Evolutionary conservation across 1,284 basidiomycete species (phyloP).

Genomic region (Trichosporon coremiiforme): DNA sequence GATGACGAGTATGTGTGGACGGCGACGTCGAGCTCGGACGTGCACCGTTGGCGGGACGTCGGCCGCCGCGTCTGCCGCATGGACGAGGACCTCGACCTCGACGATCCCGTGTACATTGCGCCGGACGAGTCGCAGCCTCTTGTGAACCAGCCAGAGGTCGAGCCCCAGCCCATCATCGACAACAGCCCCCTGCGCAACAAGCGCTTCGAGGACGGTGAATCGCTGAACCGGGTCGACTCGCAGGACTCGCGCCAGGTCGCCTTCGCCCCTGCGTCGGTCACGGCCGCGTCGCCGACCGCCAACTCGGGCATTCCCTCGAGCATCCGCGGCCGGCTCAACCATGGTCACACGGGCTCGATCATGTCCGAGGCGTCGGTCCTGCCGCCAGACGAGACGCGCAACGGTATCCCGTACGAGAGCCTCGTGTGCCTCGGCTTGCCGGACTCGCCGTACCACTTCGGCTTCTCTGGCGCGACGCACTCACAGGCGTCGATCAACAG

Average conservation of each 20-base stretch:
- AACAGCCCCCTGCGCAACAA: conserved; percentile 33
- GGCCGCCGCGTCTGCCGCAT: conserved; percentile 59
- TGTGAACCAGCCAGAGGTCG: conserved; percentile 27
- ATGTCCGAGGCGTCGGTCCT: conserved; percentile 38
- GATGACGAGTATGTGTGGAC: conserved; percentile 91
- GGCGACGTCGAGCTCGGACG: conserved; percentile 75
- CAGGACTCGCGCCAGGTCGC: conserved; percentile 45
- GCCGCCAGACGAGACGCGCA: conserved; percentile 46
- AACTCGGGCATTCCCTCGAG: conserved; percentile 28
- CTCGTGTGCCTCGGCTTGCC: conserved; percentile 76
- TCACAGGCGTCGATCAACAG: conserved; percentile 76
- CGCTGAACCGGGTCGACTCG: conserved; percentile 37
- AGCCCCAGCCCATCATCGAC: conserved; percentile 33
- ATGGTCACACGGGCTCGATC: conserved; percentile 36
- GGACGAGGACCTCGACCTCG: conserved; percentile 60
- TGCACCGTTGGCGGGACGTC: conserved; percentile 76
- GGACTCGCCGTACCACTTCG: conserved; percentile 67
- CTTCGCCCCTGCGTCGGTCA: conserved; percentile 44
- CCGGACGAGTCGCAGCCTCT: conserved; percentile 21
- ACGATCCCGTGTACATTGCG: conserved; percentile 34
- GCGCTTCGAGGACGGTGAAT: conserved; percentile 24
- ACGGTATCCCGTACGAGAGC: conserved; percentile 76
- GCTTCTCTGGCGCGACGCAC: conserved; percentile 52
- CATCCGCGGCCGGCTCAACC: conserved; percentile 36
- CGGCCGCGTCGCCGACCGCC: conserved; percentile 2